phyloP scores from a whole-genome alignment of 768 basidiomycete species.

The Polyporus arcularius region DNA sequence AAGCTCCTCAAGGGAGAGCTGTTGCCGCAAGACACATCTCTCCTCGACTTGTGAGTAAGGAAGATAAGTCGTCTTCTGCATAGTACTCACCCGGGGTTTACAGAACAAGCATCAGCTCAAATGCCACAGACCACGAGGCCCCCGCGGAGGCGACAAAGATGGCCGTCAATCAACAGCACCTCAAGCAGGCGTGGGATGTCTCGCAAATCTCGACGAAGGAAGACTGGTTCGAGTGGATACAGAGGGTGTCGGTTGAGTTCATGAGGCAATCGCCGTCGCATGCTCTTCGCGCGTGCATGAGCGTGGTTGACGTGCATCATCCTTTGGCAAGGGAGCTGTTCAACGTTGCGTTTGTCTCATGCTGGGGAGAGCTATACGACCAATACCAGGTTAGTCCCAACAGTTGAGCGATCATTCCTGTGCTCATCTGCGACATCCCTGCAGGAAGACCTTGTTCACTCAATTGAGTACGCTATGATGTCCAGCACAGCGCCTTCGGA shows the following conservation, averaged over 20 bases:
- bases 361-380: conserved; percentile 95
- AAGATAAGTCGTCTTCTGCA: conserved; percentile 45
- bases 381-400: conserved; percentile 79
- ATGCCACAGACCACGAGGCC: conserved; percentile 72
- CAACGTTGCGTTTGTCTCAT: conserved; percentile 97
- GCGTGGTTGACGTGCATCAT: conserved; percentile 85
- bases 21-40: conserved; percentile 70
- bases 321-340: conserved; percentile 93
- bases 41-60: conserved; percentile 2
- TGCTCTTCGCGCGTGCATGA: conserved; percentile 96
- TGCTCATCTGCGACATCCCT: background rate
- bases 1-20: conserved; percentile 92
- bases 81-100: conserved; percentile 34
- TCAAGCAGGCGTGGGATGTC: conserved; percentile 96
- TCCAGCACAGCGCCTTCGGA: conserved; percentile 80
- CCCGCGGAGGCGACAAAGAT: conserved; percentile 83
- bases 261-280: conserved; percentile 99
- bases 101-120: conserved; percentile 59
- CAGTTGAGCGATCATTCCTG: background rate
- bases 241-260: conserved; percentile 87
- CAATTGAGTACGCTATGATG: conserved; percentile 84
- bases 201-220: conserved; percentile 73
- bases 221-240: conserved; percentile 97
- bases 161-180: conserved; percentile 93
- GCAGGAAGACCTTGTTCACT: conserved; percentile 92